These are phyloP conservation scores for Limonomyces culmigenus DNA, from an alignment of 1,284 basidiomycete species.

Conservation along the genomic window DNA sequence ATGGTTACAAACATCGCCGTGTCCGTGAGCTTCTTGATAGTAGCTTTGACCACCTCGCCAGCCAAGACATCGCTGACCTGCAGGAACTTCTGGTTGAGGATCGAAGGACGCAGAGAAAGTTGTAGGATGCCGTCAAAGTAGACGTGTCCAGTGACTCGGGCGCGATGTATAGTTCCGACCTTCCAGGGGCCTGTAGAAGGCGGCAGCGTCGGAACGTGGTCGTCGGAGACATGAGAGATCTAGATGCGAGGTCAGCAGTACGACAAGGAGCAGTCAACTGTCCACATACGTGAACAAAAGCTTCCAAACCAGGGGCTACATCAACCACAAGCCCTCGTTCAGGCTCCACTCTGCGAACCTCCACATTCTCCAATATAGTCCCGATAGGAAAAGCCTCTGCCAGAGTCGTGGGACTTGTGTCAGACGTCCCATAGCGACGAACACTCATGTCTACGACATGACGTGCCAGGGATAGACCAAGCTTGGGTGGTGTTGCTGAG, in stretches of 20 bases:
- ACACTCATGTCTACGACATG: slow-evolving; percentile 49
- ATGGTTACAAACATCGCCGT: slow-evolving; percentile 74
- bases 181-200: slow-evolving; percentile 64
- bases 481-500: slow-evolving; percentile 54
- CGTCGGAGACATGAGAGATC: slow-evolving; percentile 92
- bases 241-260: slow-evolving; percentile 13
- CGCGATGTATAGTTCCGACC: slow-evolving; percentile 63
- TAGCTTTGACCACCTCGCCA: slow-evolving; percentile 74
- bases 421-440: slow-evolving; percentile 17
- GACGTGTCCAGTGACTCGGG: slow-evolving; percentile 82
- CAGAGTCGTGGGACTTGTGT: slow-evolving; percentile 17
- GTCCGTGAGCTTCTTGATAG: slow-evolving; percentile 69
- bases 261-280: not conserved
- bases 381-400: slow-evolving; percentile 60
- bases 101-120: slow-evolving; percentile 68
- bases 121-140: slow-evolving; percentile 81
- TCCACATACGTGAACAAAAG: slow-evolving; percentile 70
- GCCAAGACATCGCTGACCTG: slow-evolving; percentile 73
- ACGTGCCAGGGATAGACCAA: slow-evolving; percentile 62
- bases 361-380: slow-evolving; percentile 50
- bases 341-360: slow-evolving; percentile 56
- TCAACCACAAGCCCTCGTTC: slow-evolving; percentile 72
- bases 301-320: slow-evolving; percentile 46
- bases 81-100: slow-evolving; percentile 80
- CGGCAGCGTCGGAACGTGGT: slow-evolving; percentile 68